Conservation (phyloP, 495 filamentous ascomycete genomes). For the Aspergillus biplanus region DNA sequence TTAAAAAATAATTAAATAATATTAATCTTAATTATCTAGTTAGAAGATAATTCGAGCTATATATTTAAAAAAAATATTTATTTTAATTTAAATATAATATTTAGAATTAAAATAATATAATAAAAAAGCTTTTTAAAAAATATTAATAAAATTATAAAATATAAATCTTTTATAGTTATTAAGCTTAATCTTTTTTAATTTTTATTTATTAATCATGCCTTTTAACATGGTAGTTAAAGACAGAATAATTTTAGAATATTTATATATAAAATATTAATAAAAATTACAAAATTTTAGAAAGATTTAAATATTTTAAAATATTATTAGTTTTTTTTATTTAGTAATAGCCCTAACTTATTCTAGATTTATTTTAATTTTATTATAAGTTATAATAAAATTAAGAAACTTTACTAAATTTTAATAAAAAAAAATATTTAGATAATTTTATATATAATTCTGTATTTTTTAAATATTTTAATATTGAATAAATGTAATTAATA, state of each 20-base stretch:
- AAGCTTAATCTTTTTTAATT: background rate
- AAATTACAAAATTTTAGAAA: constrained; percentile 15
- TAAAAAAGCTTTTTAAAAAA: too few relatives aligned
- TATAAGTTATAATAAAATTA: constrained; percentile 14
- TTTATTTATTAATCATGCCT: background rate
- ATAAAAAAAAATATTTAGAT: constrained; percentile 19
- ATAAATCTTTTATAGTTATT: too few relatives aligned
- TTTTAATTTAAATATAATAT: too few relatives aligned
- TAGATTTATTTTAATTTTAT: background rate
- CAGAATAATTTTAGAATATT: constrained; percentile 10
- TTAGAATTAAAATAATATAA: too few relatives aligned
- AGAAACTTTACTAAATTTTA: constrained; percentile 12
- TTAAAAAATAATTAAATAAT: too few relatives aligned
- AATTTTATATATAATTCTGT: too few relatives aligned
- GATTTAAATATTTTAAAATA: constrained; percentile 12
- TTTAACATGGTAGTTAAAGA: background rate
- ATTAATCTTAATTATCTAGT: too few relatives aligned
- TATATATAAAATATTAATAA: constrained; percentile 17
- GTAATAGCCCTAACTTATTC: background rate
- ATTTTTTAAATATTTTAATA: too few relatives aligned
- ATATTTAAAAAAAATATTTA: too few relatives aligned
- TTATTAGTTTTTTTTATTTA: constrained; percentile 13
- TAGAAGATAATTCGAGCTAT: too few relatives aligned
- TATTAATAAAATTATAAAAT: too few relatives aligned
- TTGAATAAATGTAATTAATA: too few relatives aligned